Base-by-base conservation (phyloP, 2,329 filamentous ascomycete species). In the Didymella keratinophila region DNA sequence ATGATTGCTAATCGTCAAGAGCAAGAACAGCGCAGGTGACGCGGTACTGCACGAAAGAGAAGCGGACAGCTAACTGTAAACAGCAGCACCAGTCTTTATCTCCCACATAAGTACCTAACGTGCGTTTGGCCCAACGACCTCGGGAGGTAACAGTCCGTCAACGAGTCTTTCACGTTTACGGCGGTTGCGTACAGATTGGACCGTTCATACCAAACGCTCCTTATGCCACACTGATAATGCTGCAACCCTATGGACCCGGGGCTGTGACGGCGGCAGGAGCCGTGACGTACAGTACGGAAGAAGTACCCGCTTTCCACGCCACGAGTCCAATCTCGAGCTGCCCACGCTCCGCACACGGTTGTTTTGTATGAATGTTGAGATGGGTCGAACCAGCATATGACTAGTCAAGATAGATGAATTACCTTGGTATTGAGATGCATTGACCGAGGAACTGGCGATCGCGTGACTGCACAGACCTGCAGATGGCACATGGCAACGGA, bases 381-480 rank as follows among this genome's bases (percentile, higher is more conserved):
- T 36, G 4, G 16, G 7, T n/a, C 16, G n/a, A 36, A 36, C 2
- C 4, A 36, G 32, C 16, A 36, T 8, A n/a, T 36, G 32, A 36
- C 32, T n/a, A 36, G 32, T n/a, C 6, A 14, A 12, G 32, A 36
- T n/a, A 11, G 5, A 36, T 2, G 32, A n/a, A 7, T 8, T 36
- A 16, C 32, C 32, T 36, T 1, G 16, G 16, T n/a, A 18, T 9
- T 36, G 16, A n/a, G 16, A 36, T 7, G 32, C 16, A n/a, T 36
- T 36, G 16, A 36, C 6, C n/a, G 32, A 36, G 32, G 7, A n/a
- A 4, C 16, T 8, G 7, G 32, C 32, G 32, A 36, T 36, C 43
- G 43, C 43, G 43, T 46, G 43, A 27, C 43, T 30, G 43, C 43
- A 46, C 43, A 46, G 43, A 46, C 43, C 43, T 46, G 32, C 32